Base-by-base conservation (phyloP, 2,329 filamentous ascomycete species). In the Monosporascus ibericus region DNA sequence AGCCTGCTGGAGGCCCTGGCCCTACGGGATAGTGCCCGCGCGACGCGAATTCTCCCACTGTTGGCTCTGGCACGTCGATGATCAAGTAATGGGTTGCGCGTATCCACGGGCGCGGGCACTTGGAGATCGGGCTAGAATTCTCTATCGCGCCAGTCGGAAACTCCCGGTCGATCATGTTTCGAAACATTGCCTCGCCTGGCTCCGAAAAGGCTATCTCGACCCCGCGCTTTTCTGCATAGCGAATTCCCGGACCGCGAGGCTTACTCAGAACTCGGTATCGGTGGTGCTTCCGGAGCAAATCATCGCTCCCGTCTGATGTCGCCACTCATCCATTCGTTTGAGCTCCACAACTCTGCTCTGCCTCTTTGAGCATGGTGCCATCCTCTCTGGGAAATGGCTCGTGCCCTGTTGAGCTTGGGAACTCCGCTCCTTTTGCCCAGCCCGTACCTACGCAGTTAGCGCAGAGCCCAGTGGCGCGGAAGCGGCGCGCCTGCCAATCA, bases 161-260 rank as follows among this genome's bases (percentile, higher is more conserved):
- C 24, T 44, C 48, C 48, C 48, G 25, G 48, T n/a, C 48, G 48
- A 49, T 44, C 38, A 17, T 30, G 48, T 49, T 49, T 49, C 38
- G 48, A 49, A 49, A 49, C 48, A 49, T 42, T 14, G 18, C n/a
- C 27, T 46, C 42, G 7, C 24, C 18, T 46, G 25, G 20, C 22
- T 42, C 18, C 20, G 39, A 42, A 20, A 46, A 7, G 14, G 20
- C 22, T 46, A 22, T 46, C 24, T 27, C 22, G 17, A 46, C 42
- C 42, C 42, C 42, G 22, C 42, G 14, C 30, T 46, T 40, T 46
- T 24, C 22, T 46, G 42, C 42, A 46, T 46, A 24, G 24, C 42
- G 17, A 17, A 25, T 11, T 46, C 22, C 42, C 22, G 5, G 11
- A 7, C 18, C 14, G 42, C 24, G 30, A 46, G 42, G 17, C n/a